These are phyloP conservation scores for Pseudogymnoascus sp. DNA, from an alignment of 2,329 filamentous ascomycete genomes.

Conservation along the genomic window DNA sequence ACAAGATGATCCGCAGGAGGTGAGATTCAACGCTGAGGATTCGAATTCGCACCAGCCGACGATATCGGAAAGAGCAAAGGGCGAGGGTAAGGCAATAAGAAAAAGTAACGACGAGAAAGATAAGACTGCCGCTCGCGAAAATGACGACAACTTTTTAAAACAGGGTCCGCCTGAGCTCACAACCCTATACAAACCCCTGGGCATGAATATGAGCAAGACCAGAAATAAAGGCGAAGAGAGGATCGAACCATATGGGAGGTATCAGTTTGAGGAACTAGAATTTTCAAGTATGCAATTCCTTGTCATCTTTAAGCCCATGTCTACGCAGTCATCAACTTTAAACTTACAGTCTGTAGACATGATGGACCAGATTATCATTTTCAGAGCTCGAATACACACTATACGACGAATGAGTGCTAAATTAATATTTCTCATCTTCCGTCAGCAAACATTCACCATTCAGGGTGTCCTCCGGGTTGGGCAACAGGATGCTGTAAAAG, in stretches of 20 bases:
- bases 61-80: background rate
- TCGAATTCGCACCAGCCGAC: background rate
- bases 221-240: constrained; percentile 24
- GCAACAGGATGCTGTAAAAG: constrained; percentile 24
- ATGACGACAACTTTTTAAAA: constrained; percentile 24
- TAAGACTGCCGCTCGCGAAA: background rate
- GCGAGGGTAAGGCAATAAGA: background rate
- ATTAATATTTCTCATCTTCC: constrained; percentile 77
- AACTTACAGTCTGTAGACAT: no score
- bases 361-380: no score
- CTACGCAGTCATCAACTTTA: no score
- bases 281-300: constrained; percentile 21
- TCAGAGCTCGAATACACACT: constrained; percentile 69
- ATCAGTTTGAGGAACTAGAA: constrained; percentile 27
- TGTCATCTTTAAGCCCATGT: no score
- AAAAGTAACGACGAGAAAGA: background rate
- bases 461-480: constrained; percentile 64
- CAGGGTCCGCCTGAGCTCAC: constrained; percentile 25
- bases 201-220: constrained; percentile 29
- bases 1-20: background rate
- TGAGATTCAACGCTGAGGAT: background rate
- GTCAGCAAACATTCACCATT: constrained; percentile 74
- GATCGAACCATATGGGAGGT: constrained; percentile 10
- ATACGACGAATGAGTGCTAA: constrained; percentile 74
- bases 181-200: constrained; percentile 26